phyloP scores from a whole-genome alignment of 2,329 filamentous ascomycete species.

The Pseudogymnoascus sp. region DNA sequence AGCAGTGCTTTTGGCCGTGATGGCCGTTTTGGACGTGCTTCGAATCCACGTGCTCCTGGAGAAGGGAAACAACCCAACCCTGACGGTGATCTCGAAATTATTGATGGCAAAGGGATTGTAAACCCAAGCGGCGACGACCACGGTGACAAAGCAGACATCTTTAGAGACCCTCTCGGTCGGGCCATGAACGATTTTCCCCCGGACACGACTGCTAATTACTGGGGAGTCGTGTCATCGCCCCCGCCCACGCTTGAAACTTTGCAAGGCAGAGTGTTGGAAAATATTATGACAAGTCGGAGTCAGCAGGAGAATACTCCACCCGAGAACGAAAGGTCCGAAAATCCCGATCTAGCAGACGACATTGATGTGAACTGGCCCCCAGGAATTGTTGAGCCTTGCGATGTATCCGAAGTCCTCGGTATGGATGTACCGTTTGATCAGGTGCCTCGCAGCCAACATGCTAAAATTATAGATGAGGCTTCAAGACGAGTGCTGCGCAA shows the following conservation, averaged over 20 bases:
- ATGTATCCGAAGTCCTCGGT: neutral
- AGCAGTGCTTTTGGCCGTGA: conserved; percentile 69
- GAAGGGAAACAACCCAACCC: conserved; percentile 59
- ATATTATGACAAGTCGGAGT: neutral
- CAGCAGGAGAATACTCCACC: neutral
- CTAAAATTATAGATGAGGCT: neutral
- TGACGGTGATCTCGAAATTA: conserved; percentile 58
- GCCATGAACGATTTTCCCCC: neutral
- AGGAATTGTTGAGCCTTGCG: neutral
- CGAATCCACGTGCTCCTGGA: conserved; percentile 44
- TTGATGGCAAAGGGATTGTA: conserved; percentile 53
- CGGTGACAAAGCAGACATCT: neutral
- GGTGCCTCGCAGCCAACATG: neutral
- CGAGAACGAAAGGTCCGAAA: neutral
- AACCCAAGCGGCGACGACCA: conserved; percentile 51
- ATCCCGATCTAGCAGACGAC: neutral
- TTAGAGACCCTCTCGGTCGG: neutral
- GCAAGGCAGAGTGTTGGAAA: neutral
- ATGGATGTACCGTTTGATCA: neutral
- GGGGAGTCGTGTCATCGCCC: neutral
- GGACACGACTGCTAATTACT: neutral
- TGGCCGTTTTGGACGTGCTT: conserved; percentile 57
- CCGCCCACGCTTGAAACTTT: neutral
- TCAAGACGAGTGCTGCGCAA: neutral
- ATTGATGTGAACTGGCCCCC: neutral